Evolutionary conservation across 108 stramenopile species (phyloP).

Genomic region (Nannochloropsis oceanica): DNA sequence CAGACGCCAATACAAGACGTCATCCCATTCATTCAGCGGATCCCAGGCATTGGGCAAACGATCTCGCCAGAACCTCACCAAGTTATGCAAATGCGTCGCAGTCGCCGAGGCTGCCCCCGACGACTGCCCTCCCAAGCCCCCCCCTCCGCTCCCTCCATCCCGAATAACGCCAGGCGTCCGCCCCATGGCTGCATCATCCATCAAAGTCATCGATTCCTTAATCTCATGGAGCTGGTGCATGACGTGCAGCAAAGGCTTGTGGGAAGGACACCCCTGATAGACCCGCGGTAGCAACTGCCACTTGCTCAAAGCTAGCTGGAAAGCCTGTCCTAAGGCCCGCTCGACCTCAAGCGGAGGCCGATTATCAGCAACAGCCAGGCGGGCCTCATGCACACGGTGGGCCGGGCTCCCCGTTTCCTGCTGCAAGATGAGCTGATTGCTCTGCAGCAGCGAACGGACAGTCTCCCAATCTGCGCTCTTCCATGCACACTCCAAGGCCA

Average conservation of each 20-base stretch:
- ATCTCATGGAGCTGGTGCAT: conserved; percentile 82
- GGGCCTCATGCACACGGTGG: conserved; percentile 9
- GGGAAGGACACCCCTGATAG: conserved; percentile 50
- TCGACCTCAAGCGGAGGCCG: conserved; percentile 62
- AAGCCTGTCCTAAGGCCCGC: conserved; percentile 53
- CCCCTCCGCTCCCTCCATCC: not conserved
- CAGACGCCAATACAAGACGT: conserved; percentile 65
- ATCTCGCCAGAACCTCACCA: conserved; percentile 57
- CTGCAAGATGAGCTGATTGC: not conserved
- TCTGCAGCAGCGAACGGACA: not conserved
- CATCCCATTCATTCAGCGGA: conserved; percentile 64
- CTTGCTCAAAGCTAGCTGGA: conserved; percentile 27
- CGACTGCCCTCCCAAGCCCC: not conserved
- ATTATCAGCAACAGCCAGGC: conserved; percentile 45
- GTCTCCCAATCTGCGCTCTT: conserved; percentile 65
- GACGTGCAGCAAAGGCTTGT: conserved; percentile 55
- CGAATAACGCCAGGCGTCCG: conserved; percentile 30
- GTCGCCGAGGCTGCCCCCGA: not conserved
- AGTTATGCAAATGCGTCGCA: not conserved
- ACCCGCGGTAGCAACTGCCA: conserved; percentile 30
- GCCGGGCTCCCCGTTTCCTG: conserved; percentile 8
- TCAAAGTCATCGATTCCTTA: conserved; percentile 78
- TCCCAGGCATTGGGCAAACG: conserved; percentile 78
- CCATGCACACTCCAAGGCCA: conserved; percentile 74
- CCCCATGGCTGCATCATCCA: conserved; percentile 57